Percentiles rank a stretch among this genome's conserved stretches.
Evolutionary conservation across 2,329 filamentous ascomycete genomes (phyloP).

Genomic region (Fusarium multiceps): DNA sequence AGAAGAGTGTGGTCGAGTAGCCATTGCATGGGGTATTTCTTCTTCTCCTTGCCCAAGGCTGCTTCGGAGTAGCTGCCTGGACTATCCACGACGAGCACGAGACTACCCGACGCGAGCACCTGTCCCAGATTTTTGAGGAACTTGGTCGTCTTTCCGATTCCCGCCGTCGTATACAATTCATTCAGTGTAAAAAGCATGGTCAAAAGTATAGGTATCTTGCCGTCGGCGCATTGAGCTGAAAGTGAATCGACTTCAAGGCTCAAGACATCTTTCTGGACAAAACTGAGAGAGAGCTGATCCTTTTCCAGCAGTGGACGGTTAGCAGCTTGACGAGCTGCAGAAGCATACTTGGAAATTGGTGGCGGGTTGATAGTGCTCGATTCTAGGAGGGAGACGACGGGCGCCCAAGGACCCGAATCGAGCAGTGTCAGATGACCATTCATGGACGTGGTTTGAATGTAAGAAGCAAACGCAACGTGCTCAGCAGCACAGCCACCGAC

Average conservation of each 20-base stretch:
- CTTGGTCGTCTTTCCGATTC: conserved; percentile 77
- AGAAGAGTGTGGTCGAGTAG: conserved; percentile 85
- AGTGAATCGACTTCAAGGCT: conserved; percentile 53
- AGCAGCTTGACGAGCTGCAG: conserved; percentile 56
- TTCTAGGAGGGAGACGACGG: conserved; percentile 69
- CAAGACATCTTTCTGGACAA: conserved; percentile 63
- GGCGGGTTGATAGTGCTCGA: conserved; percentile 64
- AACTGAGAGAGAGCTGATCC: conserved; percentile 54
- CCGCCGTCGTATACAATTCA: conserved; percentile 86
- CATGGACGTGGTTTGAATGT: conserved; percentile 49
- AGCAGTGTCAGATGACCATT: conserved; percentile 69
- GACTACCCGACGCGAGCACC: conserved; percentile 65
- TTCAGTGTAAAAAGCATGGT: conserved; percentile 96
- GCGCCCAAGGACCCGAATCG: conserved; percentile 83
- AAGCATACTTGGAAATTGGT: conserved; percentile 64
- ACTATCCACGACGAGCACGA: conserved; percentile 90
- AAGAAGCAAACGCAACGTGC: conserved; percentile 65
- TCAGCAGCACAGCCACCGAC: conserved; percentile 71
- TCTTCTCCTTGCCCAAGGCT: conserved; percentile 69
- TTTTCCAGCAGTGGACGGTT: conserved; percentile 58
- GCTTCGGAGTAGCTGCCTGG: conserved; percentile 93
- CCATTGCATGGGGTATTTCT: conserved; percentile 93
- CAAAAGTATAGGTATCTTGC: conserved; percentile 64
- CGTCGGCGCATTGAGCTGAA: conserved; percentile 44
- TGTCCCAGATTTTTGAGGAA: conserved; percentile 78